phyloP scores from a whole-genome alignment of 371 early-diverging fungal species.

The Sporodiniella umbellata region DNA sequence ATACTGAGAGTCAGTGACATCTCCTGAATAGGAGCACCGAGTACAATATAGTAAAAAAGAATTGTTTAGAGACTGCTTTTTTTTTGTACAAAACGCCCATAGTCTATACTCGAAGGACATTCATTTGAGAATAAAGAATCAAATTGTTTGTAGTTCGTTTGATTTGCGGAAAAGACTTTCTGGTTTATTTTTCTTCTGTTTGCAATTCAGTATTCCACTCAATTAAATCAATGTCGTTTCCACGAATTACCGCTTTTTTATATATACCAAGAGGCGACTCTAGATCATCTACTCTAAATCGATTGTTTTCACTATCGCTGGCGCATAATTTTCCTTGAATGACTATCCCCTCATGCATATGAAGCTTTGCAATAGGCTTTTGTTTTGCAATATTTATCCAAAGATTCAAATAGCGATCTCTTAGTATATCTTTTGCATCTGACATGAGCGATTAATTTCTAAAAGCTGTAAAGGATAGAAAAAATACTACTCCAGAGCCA shows the following conservation, averaged over 20 bases:
- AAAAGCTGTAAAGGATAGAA: too few relatives aligned
- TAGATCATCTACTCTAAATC: constrained; percentile 43
- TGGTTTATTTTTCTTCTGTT: too few relatives aligned
- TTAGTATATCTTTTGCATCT: constrained; percentile 18
- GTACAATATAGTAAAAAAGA: too few relatives aligned
- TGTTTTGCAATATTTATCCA: constrained; percentile 35
- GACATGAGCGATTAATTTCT: constrained; percentile 1
- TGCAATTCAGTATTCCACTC: constrained; percentile 2
- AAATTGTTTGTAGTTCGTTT: too few relatives aligned
- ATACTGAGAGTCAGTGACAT: too few relatives aligned
- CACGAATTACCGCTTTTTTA: constrained; percentile 48
- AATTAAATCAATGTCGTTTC: constrained; percentile 42
- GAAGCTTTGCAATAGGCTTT: constrained; percentile 19
- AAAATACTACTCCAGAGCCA: too few relatives aligned
- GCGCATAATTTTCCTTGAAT: constrained; percentile 40
- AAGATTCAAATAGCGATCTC: constrained; percentile 39
- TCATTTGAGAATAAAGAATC: too few relatives aligned
- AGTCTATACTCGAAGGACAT: too few relatives aligned
- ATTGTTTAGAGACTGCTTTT: too few relatives aligned
- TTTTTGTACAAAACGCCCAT: too few relatives aligned
- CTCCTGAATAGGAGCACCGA: too few relatives aligned
- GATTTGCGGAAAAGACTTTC: too few relatives aligned
- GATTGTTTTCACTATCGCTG: constrained; percentile 48
- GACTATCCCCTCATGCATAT: constrained; percentile 30
- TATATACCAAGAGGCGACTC: constrained; percentile 49